Evolutionary conservation across 2,329 filamentous ascomycete genomes (phyloP).

Genomic region (Xylogone sp.): DNA sequence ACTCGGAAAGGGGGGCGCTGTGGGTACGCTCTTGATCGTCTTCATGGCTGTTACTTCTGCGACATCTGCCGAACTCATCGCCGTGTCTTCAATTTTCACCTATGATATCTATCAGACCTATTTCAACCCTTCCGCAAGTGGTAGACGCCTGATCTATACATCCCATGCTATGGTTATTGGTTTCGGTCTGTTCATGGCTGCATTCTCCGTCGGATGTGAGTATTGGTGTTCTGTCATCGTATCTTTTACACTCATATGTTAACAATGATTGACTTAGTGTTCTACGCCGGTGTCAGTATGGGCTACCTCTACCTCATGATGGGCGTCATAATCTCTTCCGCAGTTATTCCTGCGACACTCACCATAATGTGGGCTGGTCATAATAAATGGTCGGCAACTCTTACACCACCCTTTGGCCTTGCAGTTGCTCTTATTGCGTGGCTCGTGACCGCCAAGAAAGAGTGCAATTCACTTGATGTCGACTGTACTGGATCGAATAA

Average conservation of each 20-base stretch:
- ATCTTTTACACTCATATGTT: neutral
- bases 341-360: slow-evolving; percentile 77
- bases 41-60: slow-evolving; percentile 91
- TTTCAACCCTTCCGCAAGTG: slow-evolving; percentile 72
- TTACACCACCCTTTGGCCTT: slow-evolving; percentile 67
- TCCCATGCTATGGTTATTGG: slow-evolving; percentile 69
- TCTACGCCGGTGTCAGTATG: slow-evolving; percentile 69
- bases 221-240: slow-evolving; percentile 46
- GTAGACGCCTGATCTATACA: slow-evolving; percentile 74
- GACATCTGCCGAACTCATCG: slow-evolving; percentile 78
- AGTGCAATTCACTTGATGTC: slow-evolving; percentile 67
- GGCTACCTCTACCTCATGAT: slow-evolving; percentile 87
- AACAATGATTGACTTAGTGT: slow-evolving; percentile 20
- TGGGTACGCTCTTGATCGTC: slow-evolving; percentile 73
- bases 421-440: slow-evolving; percentile 67
- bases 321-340: slow-evolving; percentile 85
- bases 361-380: slow-evolving; percentile 79
- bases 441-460: slow-evolving; percentile 70
- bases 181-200: slow-evolving; percentile 75
- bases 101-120: slow-evolving; percentile 90
- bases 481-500: slow-evolving; percentile 78
- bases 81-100: slow-evolving; percentile 82
- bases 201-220: slow-evolving; percentile 64
- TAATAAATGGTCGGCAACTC: slow-evolving; percentile 68
- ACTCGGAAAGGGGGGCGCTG: slow-evolving; percentile 76